Conservation (phyloP, 345 rosid species). For the Dovyalis caffra region DNA sequence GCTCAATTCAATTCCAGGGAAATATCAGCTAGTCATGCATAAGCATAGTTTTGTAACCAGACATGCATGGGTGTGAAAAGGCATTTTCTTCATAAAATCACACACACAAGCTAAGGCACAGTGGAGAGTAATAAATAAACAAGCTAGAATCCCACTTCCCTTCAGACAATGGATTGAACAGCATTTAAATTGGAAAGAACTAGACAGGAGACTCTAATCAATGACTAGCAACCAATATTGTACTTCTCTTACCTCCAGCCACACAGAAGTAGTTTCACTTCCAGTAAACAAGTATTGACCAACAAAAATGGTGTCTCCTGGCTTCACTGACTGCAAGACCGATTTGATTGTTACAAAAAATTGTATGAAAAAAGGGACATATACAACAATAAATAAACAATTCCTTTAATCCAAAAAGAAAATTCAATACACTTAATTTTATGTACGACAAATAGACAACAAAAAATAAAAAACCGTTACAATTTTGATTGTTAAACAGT, state of each 20-base stretch:
- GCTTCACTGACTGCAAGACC: constrained; percentile 73
- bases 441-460: background rate
- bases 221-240: background rate
- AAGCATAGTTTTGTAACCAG: background rate
- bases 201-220: background rate
- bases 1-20: constrained; percentile 16
- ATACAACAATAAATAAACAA: background rate
- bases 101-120: background rate
- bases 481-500: background rate
- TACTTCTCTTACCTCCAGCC: constrained; percentile 74
- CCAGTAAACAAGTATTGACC: constrained; percentile 97
- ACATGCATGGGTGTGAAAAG: background rate
- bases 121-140: background rate
- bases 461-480: background rate
- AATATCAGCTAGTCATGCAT: background rate
- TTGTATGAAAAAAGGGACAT: background rate
- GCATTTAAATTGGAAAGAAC: background rate
- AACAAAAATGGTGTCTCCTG: constrained; percentile 87
- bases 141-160: background rate
- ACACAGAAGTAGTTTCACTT: constrained; percentile 95
- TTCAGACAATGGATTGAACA: background rate
- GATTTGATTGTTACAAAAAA: constrained; percentile 13
- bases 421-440: background rate
- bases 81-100: background rate
- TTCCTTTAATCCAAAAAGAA: background rate